Evolutionary conservation across 345 rosid genomes (phyloP).

Genomic region (Lepidium sativum): DNA sequence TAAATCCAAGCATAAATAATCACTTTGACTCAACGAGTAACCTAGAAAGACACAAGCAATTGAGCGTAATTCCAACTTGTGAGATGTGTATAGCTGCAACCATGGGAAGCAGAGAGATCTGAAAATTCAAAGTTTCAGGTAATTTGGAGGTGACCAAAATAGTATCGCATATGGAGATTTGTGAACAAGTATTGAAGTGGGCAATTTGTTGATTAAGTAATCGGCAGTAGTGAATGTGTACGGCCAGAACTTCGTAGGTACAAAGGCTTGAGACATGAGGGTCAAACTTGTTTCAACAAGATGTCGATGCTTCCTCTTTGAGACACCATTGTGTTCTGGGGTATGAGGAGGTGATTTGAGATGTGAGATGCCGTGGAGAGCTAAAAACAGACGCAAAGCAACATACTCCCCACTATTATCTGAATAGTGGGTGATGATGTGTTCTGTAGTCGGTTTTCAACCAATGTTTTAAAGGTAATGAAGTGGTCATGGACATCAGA

Average conservation of each 20-base stretch:
- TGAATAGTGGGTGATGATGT: background rate
- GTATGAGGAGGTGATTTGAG: background rate
- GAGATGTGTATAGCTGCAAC: background rate
- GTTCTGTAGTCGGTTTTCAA: background rate
- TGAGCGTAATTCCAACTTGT: no score
- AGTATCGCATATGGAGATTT: background rate
- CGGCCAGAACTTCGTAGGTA: background rate
- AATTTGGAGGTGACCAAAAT: no score
- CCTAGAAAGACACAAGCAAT: background rate
- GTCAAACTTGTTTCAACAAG: background rate
- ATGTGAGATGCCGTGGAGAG: background rate
- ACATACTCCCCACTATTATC: background rate
- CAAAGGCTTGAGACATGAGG: background rate
- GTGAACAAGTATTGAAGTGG: background rate
- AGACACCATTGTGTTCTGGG: background rate
- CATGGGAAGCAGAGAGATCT: background rate
- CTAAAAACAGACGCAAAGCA: background rate
- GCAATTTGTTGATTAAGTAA: background rate
- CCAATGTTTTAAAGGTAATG: background rate
- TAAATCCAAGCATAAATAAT: no score
- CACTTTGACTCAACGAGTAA: background rate
- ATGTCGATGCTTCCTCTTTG: no score
- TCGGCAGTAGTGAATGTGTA: background rate
- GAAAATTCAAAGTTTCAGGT: no score
- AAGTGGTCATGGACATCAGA: no score